Conservation (phyloP, 1,284 basidiomycete species). For the Phylloboletellus chloephorus region DNA sequence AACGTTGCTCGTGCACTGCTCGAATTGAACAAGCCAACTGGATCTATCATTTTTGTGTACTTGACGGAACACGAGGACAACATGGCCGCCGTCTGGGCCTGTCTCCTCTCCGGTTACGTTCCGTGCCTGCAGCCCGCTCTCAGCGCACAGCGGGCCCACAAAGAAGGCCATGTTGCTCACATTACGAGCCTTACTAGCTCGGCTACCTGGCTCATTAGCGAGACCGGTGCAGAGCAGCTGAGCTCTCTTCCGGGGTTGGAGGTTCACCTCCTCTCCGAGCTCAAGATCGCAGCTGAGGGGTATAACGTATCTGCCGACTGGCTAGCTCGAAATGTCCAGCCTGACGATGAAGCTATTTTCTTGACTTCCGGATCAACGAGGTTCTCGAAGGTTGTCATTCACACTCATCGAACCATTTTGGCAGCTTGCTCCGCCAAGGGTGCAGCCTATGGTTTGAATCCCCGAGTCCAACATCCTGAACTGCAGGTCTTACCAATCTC, state of each 20-base stretch:
- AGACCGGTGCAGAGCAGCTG: conserved; percentile 28
- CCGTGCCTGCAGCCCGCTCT: conserved; percentile 31
- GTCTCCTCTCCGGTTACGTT: conserved; percentile 27
- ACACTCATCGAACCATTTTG: conserved; percentile 30
- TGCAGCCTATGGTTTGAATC: conserved; percentile 20
- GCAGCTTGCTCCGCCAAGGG: conserved; percentile 25
- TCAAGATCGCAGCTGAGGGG: conserved; percentile 13
- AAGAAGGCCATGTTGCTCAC: conserved; percentile 28
- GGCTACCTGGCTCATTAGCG: conserved; percentile 29
- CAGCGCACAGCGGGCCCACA: conserved; percentile 31
- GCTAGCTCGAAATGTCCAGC: conserved; percentile 8
- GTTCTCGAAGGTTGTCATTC: conserved; percentile 33
- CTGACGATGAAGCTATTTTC: conserved; percentile 27
- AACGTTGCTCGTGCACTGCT: conserved; percentile 18
- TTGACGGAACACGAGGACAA: conserved; percentile 32
- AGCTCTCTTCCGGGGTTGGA: conserved; percentile 28
- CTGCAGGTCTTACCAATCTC: conserved; percentile 14
- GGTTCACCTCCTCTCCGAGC: conserved; percentile 25
- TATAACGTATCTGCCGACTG: conserved; percentile 15
- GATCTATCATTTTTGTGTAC: conserved; percentile 29
- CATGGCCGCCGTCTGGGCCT: conserved; percentile 32
- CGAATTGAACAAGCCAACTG: conserved; percentile 22
- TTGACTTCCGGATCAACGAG: conserved; percentile 35
- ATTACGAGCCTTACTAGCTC: conserved; percentile 27
- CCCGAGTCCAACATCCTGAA: conserved; percentile 22